Conservation (phyloP, 192 early-diverging fungal genomes). For the Powellomyces hirtus region DNA sequence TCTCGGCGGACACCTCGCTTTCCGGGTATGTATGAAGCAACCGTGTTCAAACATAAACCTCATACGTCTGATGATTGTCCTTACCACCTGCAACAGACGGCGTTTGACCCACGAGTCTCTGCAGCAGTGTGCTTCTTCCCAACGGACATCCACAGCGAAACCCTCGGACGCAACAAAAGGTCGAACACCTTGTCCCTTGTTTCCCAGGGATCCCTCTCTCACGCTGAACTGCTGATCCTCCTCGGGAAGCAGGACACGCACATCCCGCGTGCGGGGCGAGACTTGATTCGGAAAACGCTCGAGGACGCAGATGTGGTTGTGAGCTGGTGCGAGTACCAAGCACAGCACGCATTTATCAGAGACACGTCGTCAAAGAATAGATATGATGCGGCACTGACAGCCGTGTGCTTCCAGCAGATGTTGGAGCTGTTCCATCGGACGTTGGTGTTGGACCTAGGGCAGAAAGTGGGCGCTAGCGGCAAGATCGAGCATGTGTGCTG, state of each 20-base stretch:
- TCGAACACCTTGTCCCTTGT: conserved; percentile 43
- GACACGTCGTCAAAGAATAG: conserved; percentile 64
- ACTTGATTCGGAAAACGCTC: conserved; percentile 54
- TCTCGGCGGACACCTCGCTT: conserved; percentile 59
- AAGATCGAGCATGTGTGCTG: background rate
- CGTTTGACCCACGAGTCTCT: conserved; percentile 56
- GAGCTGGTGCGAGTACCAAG: conserved; percentile 59
- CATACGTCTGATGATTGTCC: too few species aligned
- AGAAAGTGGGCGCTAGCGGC: background rate
- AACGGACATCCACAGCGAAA: conserved; percentile 62
- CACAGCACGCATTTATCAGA: conserved; percentile 67
- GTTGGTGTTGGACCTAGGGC: conserved; percentile 32
- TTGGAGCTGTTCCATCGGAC: conserved; percentile 59
- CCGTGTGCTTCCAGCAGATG: conserved; percentile 56
- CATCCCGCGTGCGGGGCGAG: conserved; percentile 55
- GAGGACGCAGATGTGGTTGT: conserved; percentile 49
- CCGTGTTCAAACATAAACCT: too few species aligned
- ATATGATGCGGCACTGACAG: conserved; percentile 61
- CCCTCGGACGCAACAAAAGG: conserved; percentile 47
- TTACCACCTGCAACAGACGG: too few species aligned
- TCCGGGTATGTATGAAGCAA: conserved; percentile 44
- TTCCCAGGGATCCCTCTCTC: conserved; percentile 25
- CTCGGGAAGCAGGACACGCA: conserved; percentile 60
- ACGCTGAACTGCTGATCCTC: conserved; percentile 1
- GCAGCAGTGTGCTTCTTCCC: conserved; percentile 62